A percentile compares a stretch with the other conserved stretches of the same genome.
Conservation (phyloP, 352 stramenopile species). For the Pythium rishiriense region DNA sequence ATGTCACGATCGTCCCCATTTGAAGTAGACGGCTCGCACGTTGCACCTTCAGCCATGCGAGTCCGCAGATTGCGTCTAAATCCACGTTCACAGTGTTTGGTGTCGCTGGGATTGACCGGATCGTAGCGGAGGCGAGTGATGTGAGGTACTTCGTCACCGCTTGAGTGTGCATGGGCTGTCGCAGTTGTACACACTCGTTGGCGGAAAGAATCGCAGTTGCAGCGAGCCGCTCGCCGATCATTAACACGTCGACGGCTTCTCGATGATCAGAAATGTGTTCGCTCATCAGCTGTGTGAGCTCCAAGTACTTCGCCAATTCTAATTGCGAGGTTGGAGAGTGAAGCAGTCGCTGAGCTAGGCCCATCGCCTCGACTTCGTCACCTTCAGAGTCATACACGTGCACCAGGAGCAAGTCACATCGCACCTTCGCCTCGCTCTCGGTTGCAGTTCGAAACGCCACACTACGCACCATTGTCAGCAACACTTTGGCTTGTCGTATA, state of each 20-base stretch:
- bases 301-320: slow-evolving; percentile 10
- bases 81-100: slow-evolving; percentile 5
- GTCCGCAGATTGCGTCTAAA: slow-evolving; percentile 14
- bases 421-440: background rate
- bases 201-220: slow-evolving; percentile 9
- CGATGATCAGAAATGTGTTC: background rate
- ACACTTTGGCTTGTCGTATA: slow-evolving; percentile 54
- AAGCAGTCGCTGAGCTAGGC: background rate
- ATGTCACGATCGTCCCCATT: background rate
- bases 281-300: slow-evolving; percentile 2
- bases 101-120: background rate
- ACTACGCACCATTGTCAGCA: slow-evolving; percentile 47
- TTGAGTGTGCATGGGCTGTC: slow-evolving; percentile 20
- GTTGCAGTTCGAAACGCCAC: slow-evolving; percentile 22
- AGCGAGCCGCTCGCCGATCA: slow-evolving; percentile 6
- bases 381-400: slow-evolving; percentile 19
- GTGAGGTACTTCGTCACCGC: slow-evolving; percentile 24
- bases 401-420: slow-evolving; percentile 3
- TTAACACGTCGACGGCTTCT: slow-evolving; percentile 8
- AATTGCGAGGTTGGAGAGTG: background rate
- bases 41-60: slow-evolving; percentile 21
- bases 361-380: background rate
- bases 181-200: slow-evolving; percentile 11
- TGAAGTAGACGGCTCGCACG: slow-evolving; percentile 13
- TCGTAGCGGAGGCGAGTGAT: background rate